phyloP scores from a whole-genome alignment of 2,329 filamentous ascomycete genomes.

The Aspergillus pseudonomiae region DNA sequence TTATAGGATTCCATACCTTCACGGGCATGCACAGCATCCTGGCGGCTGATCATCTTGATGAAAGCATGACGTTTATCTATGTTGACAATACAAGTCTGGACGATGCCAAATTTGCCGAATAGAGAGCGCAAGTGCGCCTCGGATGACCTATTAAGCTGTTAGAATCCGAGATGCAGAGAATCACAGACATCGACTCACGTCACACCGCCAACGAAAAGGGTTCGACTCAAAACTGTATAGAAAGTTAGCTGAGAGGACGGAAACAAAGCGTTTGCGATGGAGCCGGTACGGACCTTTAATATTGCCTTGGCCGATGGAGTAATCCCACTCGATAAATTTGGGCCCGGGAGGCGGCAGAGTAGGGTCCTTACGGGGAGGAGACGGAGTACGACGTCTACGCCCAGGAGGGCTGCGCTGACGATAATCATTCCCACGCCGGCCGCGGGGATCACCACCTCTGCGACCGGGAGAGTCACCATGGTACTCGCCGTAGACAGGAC shows the following conservation, averaged over 20 bases:
- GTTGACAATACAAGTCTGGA: constrained; percentile 98
- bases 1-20: constrained; percentile 82
- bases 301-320: constrained; percentile 69
- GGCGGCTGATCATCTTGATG: constrained; percentile 94
- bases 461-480: constrained; percentile 69
- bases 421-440: constrained; percentile 64
- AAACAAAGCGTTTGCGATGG: constrained; percentile 1
- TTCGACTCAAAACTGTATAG: constrained; percentile 77
- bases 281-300: constrained; percentile 66
- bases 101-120: constrained; percentile 79
- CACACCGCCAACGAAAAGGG: constrained; percentile 94
- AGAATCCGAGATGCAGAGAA: constrained; percentile 11
- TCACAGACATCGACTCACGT: constrained; percentile 61
- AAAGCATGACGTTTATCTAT: constrained; percentile 98
- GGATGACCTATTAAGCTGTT: constrained; percentile 59
- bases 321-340: constrained; percentile 83
- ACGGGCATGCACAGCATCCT: constrained; percentile 81
- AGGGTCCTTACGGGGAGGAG: constrained; percentile 52
- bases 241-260: constrained; percentile 12
- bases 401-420: constrained; percentile 83
- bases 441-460: constrained; percentile 60
- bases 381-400: constrained; percentile 67
- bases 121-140: constrained; percentile 80
- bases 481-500: constrained; percentile 73
- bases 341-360: constrained; percentile 53